A percentile compares a stretch with the other conserved stretches of the same genome.
phyloP scores from a whole-genome alignment of 345 rosid species.

The Arabis alpina region DNA sequence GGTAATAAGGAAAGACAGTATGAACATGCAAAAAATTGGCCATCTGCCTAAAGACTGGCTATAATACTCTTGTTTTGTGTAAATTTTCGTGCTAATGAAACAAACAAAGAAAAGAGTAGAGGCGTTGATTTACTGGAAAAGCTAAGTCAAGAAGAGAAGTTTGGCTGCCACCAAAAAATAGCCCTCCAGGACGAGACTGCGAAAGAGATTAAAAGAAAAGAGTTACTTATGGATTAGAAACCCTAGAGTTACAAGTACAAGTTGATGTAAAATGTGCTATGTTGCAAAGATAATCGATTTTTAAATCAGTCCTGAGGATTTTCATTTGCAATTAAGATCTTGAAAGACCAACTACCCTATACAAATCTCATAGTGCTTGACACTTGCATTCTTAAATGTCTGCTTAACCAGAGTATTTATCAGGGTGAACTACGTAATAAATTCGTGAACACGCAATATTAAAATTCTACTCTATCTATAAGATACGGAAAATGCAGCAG shows the following conservation, averaged over 20 bases:
- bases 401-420: not conserved
- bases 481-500: conserved; percentile 2
- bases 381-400: not conserved
- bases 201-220: conserved; percentile 37
- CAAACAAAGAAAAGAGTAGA: conserved; percentile 12
- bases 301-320: not conserved
- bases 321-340: conserved; percentile 14
- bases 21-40: not conserved
- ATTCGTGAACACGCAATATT: not conserved
- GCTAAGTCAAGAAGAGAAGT: conserved; percentile 89
- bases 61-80: conserved; percentile 1
- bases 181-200: conserved; percentile 93
- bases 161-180: conserved; percentile 79
- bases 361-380: not conserved
- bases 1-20: not conserved
- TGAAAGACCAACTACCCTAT: not conserved
- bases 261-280: conserved; percentile 3
- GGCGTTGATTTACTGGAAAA: conserved; percentile 63
- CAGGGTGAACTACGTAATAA: conserved; percentile 16
- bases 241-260: not conserved
- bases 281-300: not conserved
- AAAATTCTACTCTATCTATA: conserved; percentile 6
- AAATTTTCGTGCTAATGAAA: conserved; percentile 14
- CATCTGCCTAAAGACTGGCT: conserved; percentile 19
- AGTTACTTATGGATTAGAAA: conserved; percentile 8